phyloP scores from a whole-genome alignment of 495 filamentous ascomycete genomes.

The Podospora anserina region DNA sequence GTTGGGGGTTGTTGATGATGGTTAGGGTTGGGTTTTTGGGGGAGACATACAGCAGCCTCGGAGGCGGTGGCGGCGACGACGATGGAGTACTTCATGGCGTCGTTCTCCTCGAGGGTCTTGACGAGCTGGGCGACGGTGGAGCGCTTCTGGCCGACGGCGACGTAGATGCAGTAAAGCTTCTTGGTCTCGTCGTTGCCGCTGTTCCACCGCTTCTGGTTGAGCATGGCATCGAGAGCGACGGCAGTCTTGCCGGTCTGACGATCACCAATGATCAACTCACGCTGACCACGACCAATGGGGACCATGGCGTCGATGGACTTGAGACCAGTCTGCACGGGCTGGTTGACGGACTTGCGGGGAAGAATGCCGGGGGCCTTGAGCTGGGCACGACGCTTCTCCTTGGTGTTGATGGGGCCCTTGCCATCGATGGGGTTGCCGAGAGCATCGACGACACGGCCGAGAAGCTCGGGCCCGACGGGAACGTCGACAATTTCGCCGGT shows the following conservation, averaged over 20 bases:
- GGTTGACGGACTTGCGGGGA: conserved; percentile 91
- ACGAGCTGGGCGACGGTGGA: conserved; percentile 98
- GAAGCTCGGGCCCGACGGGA: conserved; percentile 85
- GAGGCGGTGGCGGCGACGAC: conserved; percentile 96
- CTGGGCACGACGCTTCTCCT: conserved; percentile 92
- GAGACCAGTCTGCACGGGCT: conserved; percentile 98
- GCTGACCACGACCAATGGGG: conserved; percentile 98
- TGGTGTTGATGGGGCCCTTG: conserved; percentile 92
- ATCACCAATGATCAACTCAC: conserved; percentile 99
- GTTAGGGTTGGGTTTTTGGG: not conserved
- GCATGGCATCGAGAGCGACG: conserved; percentile 95
- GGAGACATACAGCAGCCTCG: conserved; percentile 68
- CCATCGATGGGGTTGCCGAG: conserved; percentile 99
- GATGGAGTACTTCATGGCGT: conserved; percentile 98
- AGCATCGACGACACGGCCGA: conserved; percentile 97
- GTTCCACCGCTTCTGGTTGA: conserved; percentile 99
- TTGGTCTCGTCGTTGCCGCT: conserved; percentile 77
- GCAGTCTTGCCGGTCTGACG: conserved; percentile 99
- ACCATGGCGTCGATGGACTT: conserved; percentile 99
- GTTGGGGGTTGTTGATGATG: not conserved
- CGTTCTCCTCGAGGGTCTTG: conserved; percentile 99
- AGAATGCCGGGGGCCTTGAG: conserved; percentile 98
- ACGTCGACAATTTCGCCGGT: conserved; percentile 99
- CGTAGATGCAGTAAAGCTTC: conserved; percentile 99
- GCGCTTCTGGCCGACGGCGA: conserved; percentile 98